Evolutionary conservation across 106 monocot genomes (phyloP).

Genomic region (Alisma plantagoaquatica): DNA sequence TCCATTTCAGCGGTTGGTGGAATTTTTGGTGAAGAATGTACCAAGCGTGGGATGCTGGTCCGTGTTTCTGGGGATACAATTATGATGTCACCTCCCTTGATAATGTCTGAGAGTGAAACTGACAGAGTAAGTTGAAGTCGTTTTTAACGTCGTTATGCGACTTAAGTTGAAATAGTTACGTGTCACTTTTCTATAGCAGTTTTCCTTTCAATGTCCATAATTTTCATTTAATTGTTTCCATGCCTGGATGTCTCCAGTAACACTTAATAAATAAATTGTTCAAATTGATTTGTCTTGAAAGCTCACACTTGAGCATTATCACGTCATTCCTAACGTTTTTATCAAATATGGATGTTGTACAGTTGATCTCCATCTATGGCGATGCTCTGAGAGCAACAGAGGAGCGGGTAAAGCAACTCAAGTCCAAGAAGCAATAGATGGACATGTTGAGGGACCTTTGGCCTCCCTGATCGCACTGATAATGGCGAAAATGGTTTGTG

Average conservation of each 20-base stretch:
- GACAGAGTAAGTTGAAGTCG: slow-evolving; percentile 45
- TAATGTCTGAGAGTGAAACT: slow-evolving; percentile 53
- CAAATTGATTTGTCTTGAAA: too few relatives aligned
- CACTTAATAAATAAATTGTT: too few relatives aligned
- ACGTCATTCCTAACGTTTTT: too few relatives aligned
- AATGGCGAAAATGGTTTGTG: slow-evolving; percentile 6
- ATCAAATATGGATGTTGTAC: too few relatives aligned
- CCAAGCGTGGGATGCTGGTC: slow-evolving; percentile 81
- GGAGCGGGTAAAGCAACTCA: slow-evolving; percentile 66
- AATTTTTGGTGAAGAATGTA: slow-evolving; percentile 83
- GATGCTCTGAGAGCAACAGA: slow-evolving; percentile 76
- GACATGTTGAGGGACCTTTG: neutral
- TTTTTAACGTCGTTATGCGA: neutral
- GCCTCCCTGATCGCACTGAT: slow-evolving; percentile 3
- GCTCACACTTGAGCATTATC: too few relatives aligned
- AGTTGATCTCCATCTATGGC: slow-evolving; percentile 81
- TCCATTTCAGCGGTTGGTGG: slow-evolving; percentile 56
- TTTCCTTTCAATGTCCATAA: too few relatives aligned
- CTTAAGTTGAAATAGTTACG: too few relatives aligned
- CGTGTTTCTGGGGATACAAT: slow-evolving; percentile 71
- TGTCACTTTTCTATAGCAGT: too few relatives aligned
- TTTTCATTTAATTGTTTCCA: too few relatives aligned
- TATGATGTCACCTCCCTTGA: slow-evolving; percentile 92
- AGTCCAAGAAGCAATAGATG: slow-evolving; percentile 33
- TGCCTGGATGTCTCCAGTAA: too few relatives aligned